A percentile compares a stretch with the other conserved stretches of the same genome.
These are phyloP conservation scores for Monascus ruber DNA, from an alignment of 2,329 filamentous ascomycete species.

Conservation along the genomic window DNA sequence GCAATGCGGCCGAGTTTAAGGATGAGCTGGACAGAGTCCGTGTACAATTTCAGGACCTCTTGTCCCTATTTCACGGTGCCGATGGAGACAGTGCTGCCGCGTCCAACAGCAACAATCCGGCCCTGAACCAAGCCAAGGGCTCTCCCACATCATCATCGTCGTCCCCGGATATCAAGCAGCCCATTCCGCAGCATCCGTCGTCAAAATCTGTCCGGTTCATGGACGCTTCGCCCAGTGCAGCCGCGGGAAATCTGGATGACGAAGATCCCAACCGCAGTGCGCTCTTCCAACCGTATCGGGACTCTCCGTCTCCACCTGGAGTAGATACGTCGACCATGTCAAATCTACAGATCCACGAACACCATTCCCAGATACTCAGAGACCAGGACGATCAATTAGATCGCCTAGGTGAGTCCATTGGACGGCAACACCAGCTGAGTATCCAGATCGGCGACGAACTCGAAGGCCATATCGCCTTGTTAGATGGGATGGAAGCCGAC, in stretches of 20 bases:
- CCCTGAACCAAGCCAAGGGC: slow-evolving; percentile 47
- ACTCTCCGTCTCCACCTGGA: slow-evolving; percentile 40
- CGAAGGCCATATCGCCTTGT: slow-evolving; percentile 74
- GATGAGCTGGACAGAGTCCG: slow-evolving; percentile 59
- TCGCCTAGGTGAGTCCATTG: slow-evolving; percentile 69
- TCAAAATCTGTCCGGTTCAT: slow-evolving; percentile 80
- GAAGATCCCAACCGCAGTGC: slow-evolving; percentile 44
- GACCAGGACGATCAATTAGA: slow-evolving; percentile 95
- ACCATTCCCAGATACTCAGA: slow-evolving; percentile 68
- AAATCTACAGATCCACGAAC: slow-evolving; percentile 78
- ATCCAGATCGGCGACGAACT: slow-evolving; percentile 96
- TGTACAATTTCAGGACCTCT: slow-evolving; percentile 64
- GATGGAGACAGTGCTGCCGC: slow-evolving; percentile 40
- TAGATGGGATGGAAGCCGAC: slow-evolving; percentile 77
- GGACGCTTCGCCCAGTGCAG: slow-evolving; percentile 43
- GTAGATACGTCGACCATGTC: slow-evolving; percentile 47
- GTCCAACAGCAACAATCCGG: slow-evolving; percentile 45
- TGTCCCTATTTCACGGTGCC: slow-evolving; percentile 66
- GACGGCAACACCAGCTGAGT: slow-evolving; percentile 78
- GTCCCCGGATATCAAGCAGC: slow-evolving; percentile 30
- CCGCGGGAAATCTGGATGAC: slow-evolving; percentile 31
- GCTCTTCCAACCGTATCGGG: slow-evolving; percentile 50
- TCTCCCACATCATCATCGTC: slow-evolving; percentile 9
- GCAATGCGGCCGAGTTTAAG: slow-evolving; percentile 39
- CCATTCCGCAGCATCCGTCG: slow-evolving; percentile 30